These are phyloP conservation scores for Cronartium ribicola DNA, from an alignment of 1,284 basidiomycete species.

Conservation along the genomic window DNA sequence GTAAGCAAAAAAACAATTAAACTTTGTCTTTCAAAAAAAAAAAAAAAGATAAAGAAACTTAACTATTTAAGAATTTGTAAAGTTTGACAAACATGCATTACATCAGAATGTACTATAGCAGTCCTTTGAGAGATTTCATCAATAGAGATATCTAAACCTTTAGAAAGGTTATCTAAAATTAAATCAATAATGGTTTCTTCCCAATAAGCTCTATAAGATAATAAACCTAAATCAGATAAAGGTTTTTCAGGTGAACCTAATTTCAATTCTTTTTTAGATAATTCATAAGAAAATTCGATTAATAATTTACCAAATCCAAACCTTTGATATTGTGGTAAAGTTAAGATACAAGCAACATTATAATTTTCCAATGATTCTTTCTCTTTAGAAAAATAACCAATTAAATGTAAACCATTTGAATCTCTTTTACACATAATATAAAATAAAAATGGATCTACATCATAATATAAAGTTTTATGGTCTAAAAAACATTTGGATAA, in stretches of 20 bases:
- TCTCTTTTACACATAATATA: conserved; percentile 94
- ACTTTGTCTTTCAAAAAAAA: not conserved
- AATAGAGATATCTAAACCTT: conserved; percentile 71
- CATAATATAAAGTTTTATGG: conserved; percentile 99
- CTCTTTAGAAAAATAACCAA: conserved; percentile 99
- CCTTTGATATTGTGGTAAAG: conserved; percentile 93
- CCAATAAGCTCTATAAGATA: conserved; percentile 96
- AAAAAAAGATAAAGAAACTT: not conserved
- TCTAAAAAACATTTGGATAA: conserved; percentile 98
- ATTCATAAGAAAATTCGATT: conserved; percentile 97
- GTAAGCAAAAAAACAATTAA: not conserved
- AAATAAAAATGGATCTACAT: conserved; percentile 99
- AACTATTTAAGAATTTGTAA: conserved; percentile 90
- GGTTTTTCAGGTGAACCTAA: conserved; percentile 97
- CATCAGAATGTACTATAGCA: conserved; percentile 90
- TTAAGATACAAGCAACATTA: conserved; percentile 98
- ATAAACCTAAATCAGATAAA: conserved; percentile 84
- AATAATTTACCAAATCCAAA: conserved; percentile 90
- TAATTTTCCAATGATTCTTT: conserved; percentile 97
- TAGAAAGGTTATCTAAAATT: conserved; percentile 62
- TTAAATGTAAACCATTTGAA: conserved; percentile 82
- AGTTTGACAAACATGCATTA: conserved; percentile 97
- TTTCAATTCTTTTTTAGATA: conserved; percentile 93
- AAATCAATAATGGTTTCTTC: conserved; percentile 93
- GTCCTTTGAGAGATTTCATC: conserved; percentile 97